Percentiles rank a stretch among this genome's conserved stretches.
phyloP scores from a whole-genome alignment of 768 basidiomycete species.

The Termitomyces heimii region DNA sequence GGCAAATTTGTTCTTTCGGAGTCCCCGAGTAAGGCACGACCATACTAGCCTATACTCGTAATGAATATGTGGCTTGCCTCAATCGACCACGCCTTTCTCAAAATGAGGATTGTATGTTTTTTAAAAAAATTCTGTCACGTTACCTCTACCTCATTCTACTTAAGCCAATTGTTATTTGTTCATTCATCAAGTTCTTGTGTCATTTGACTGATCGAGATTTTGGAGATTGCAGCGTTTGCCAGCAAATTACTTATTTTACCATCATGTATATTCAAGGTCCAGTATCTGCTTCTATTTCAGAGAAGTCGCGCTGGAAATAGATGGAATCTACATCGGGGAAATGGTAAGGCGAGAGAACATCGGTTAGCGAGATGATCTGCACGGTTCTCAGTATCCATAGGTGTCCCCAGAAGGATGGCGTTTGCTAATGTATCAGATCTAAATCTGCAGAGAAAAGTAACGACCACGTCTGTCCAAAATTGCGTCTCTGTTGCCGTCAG shows the following conservation, averaged over 20 bases:
- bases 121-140: not conserved
- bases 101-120: not conserved
- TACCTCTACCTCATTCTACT: not conserved
- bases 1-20: not conserved
- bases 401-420: slow-evolving; percentile 23
- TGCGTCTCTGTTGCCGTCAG: slow-evolving; percentile 52
- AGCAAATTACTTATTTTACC: not conserved
- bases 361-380: not conserved
- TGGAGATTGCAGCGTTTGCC: not conserved
- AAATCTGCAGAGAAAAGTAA: slow-evolving; percentile 57
- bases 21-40: not conserved
- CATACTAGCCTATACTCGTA: not conserved
- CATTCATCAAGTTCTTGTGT: not conserved
- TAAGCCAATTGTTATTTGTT: not conserved
- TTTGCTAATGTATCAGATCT: slow-evolving; percentile 22
- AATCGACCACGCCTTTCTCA: not conserved
- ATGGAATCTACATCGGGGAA: slow-evolving; percentile 61
- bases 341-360: slow-evolving; percentile 32
- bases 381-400: not conserved
- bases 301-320: slow-evolving; percentile 55
- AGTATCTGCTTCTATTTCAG: slow-evolving; percentile 44
- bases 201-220: not conserved
- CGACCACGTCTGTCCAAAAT: slow-evolving; percentile 52
- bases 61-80: not conserved
- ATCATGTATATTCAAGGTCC: slow-evolving; percentile 29